Evolutionary conservation across 441 rosid genomes (phyloP).

Genomic region (Eutrema salsugineum): DNA sequence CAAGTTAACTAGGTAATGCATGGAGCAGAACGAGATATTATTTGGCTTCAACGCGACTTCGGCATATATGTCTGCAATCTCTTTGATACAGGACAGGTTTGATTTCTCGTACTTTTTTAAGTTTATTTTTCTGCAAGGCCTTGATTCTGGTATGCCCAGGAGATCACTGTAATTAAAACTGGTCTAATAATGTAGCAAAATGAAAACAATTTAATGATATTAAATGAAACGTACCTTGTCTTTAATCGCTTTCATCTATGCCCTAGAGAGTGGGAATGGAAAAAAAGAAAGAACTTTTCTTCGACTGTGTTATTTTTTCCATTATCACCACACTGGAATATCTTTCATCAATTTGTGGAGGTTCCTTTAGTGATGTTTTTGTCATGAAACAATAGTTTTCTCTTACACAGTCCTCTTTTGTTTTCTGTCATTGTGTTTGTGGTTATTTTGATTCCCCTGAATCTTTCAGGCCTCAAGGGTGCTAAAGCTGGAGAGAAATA

Average conservation of each 20-base stretch:
- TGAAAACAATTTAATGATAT: neutral
- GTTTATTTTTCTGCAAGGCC: neutral
- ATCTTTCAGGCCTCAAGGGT: constrained; percentile 79
- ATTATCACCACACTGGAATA: neutral
- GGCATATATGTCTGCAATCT: constrained; percentile 90
- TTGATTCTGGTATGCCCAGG: neutral
- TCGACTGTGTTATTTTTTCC: neutral
- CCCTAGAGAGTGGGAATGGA: neutral
- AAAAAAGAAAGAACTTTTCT: neutral
- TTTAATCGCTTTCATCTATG: neutral
- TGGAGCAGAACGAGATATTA: constrained; percentile 91
- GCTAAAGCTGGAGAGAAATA: constrained; percentile 81
- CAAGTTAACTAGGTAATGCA: constrained; percentile 74
- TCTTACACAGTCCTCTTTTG: neutral
- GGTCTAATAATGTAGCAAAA: neutral
- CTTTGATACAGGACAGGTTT: constrained; percentile 96
- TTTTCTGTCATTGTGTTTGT: neutral
- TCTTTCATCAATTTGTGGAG: neutral
- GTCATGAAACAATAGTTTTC: neutral
- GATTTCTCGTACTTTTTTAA: neutral
- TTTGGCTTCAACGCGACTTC: constrained; percentile 93
- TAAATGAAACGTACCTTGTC: neutral
- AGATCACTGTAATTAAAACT: neutral
- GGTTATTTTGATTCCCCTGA: neutral
- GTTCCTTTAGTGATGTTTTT: neutral